A percentile compares a stretch with the other conserved stretches of the same genome.
phyloP scores from a whole-genome alignment of 345 rosid species.

The Murraya koenigii region DNA sequence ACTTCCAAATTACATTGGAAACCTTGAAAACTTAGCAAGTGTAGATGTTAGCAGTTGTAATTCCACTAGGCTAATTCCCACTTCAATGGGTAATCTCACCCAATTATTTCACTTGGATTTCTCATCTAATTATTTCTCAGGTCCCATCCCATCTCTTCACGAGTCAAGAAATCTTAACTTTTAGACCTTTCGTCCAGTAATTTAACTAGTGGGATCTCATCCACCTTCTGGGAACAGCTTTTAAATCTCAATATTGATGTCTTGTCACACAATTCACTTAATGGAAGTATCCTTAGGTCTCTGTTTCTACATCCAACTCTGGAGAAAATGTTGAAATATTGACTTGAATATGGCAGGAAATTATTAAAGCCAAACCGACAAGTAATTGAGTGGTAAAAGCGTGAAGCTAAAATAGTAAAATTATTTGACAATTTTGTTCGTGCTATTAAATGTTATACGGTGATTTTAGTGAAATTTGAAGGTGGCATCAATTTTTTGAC shows the following conservation, averaged over 20 bases:
- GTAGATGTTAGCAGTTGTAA: slow-evolving; percentile 16
- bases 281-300: slow-evolving; percentile 35
- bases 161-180: slow-evolving; percentile 17
- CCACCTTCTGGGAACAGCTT: slow-evolving; percentile 25
- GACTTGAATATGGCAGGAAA: no score
- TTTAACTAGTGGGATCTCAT: slow-evolving; percentile 28
- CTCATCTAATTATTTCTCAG: slow-evolving; percentile 29
- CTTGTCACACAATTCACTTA: slow-evolving; percentile 25
- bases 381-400: no score
- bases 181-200: slow-evolving; percentile 32
- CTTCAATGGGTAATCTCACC: slow-evolving; percentile 20
- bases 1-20: slow-evolving; percentile 37
- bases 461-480: no score
- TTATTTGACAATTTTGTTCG: no score
- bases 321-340: no score
- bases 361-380: no score
- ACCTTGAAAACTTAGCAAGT: slow-evolving; percentile 14
- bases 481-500: no score
- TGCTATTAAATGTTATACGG: no score
- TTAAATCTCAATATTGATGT: slow-evolving; percentile 25
- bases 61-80: slow-evolving; percentile 32
- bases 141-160: slow-evolving; percentile 33
- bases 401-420: no score
- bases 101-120: slow-evolving; percentile 32
- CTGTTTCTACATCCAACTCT: slow-evolving; percentile 14